Percentiles rank a stretch among this genome's conserved stretches.
Conservation (phyloP, 1,284 basidiomycete species). For the Leccinum cinnamomeum region DNA sequence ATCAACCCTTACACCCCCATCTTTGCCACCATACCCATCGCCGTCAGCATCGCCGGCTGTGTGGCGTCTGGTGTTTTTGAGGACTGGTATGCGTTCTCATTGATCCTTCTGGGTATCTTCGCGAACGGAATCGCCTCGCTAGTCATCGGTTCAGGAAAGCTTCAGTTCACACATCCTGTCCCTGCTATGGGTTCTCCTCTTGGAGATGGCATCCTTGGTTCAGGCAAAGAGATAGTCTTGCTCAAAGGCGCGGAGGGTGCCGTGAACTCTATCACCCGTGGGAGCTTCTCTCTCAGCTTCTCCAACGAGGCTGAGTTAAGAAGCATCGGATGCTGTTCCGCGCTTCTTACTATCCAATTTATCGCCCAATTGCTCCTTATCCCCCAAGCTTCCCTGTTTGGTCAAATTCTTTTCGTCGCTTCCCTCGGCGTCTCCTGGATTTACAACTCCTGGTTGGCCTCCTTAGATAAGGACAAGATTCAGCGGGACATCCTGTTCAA, state of each 20-base stretch:
- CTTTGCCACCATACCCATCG: conserved; percentile 32
- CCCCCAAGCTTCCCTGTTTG: conserved; percentile 33
- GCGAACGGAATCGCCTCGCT: conserved; percentile 31
- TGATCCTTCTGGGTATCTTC: conserved; percentile 36
- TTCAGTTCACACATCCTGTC: conserved; percentile 29
- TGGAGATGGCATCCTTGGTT: conserved; percentile 28
- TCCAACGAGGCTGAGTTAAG: conserved; percentile 20
- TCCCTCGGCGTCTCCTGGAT: conserved; percentile 33
- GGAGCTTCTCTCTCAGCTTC: conserved; percentile 31
- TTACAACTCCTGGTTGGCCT: conserved; percentile 28
- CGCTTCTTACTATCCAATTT: conserved; percentile 33
- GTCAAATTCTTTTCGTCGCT: conserved; percentile 35
- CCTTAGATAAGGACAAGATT: conserved; percentile 32
- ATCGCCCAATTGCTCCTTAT: conserved; percentile 33
- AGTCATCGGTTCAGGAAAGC: conserved; percentile 32
- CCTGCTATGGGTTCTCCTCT: conserved; percentile 28
- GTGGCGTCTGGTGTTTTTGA: conserved; percentile 21
- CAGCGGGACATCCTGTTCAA: conserved; percentile 28
- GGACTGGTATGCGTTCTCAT: conserved; percentile 32
- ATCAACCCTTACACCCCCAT: conserved; percentile 24
- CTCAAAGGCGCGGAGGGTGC: conserved; percentile 31
- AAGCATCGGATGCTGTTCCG: conserved; percentile 30
- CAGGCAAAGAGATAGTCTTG: conserved; percentile 25
- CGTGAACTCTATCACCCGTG: conserved; percentile 33
- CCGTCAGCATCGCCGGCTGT: conserved; percentile 27